These are phyloP conservation scores for Exophiala bonariae DNA, from an alignment of 2,329 filamentous ascomycete species.

Conservation along the genomic window DNA sequence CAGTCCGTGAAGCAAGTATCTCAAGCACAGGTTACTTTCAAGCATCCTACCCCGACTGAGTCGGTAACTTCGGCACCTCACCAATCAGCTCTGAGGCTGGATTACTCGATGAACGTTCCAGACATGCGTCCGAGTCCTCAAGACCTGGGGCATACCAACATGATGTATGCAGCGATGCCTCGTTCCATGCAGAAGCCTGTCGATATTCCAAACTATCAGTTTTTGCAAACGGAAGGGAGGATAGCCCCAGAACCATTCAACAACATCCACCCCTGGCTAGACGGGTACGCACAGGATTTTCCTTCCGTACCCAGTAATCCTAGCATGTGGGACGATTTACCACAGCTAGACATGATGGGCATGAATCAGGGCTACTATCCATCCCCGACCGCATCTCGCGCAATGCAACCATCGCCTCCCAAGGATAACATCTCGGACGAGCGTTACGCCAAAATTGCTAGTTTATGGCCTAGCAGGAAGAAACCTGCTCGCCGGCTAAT, in stretches of 20 bases:
- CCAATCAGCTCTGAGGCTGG: too few relatives aligned
- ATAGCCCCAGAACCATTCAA: slow-evolving; percentile 1
- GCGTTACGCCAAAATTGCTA: slow-evolving; percentile 5
- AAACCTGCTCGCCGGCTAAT: slow-evolving; percentile 6
- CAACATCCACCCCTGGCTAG: slow-evolving; percentile 5
- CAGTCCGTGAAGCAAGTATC: too few relatives aligned
- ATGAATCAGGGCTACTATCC: neutral
- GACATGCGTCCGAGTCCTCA: too few relatives aligned
- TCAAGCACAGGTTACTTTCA: too few relatives aligned
- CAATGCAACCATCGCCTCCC: slow-evolving; percentile 5
- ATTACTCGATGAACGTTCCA: too few relatives aligned
- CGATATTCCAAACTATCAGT: too few relatives aligned
- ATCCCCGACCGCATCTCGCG: slow-evolving; percentile 1
- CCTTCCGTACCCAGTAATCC: neutral
- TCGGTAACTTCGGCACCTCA: too few relatives aligned
- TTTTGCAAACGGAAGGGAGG: neutral
- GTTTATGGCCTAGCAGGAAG: slow-evolving; percentile 7
- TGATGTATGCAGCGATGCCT: too few relatives aligned
- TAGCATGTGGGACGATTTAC: slow-evolving; percentile 9
- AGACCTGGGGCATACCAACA: too few relatives aligned
- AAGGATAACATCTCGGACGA: slow-evolving; percentile 10
- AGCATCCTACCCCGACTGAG: too few relatives aligned
- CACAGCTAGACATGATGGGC: slow-evolving; percentile 7
- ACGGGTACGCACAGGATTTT: slow-evolving; percentile 1
- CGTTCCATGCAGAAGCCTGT: too few relatives aligned